Base-by-base conservation (phyloP, 106 monocot genomes). In the Allium sativum region DNA sequence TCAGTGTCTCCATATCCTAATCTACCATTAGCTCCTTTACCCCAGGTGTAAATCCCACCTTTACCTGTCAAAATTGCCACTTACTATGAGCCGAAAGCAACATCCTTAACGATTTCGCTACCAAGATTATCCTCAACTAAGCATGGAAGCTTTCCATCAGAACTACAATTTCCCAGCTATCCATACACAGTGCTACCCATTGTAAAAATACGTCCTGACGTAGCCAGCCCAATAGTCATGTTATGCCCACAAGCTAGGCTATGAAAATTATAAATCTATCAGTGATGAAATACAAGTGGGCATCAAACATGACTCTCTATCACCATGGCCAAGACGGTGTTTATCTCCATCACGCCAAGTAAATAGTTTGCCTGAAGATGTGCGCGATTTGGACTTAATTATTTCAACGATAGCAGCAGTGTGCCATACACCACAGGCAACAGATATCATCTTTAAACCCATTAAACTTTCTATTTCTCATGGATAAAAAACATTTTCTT, bases 1-100 rank as follows among this genome's bases (percentile, higher is more conserved):
- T 89, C 90, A 63, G 76, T 41, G 45, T 95, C 94, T 59, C 94
- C 94, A 77, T 95, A 89, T 3, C 94, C 94, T 21, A 95, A 73
- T 72, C 94, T 81, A 45, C 94, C 94, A 86, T 89, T 90, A 8
- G 93, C 93, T 16, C 93, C 93, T 65, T 89, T 89, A 56, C 93
- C 93, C 89, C 89, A 94, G 22, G 93, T 90, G 56, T 86, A 95
- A 56, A 95, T 79, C 70, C 86, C 94, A 66, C 78, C 75, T 48
- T 52, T 74, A 1, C 68, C 52, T 70, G 94, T 95, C 73, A 95
- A 68, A n/a, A n/a, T n/a, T n/a, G n/a, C n/a, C n/a, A n/a, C n/a
- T n/a, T n/a, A n/a, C n/a, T n/a, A n/a, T n/a, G n/a, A n/a, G n/a
- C n/a, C n/a, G n/a, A n/a, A n/a, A n/a, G n/a, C n/a, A n/a, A n/a